phyloP scores from a whole-genome alignment of 2,329 filamentous ascomycete genomes.

The Talaromyces sp. region DNA sequence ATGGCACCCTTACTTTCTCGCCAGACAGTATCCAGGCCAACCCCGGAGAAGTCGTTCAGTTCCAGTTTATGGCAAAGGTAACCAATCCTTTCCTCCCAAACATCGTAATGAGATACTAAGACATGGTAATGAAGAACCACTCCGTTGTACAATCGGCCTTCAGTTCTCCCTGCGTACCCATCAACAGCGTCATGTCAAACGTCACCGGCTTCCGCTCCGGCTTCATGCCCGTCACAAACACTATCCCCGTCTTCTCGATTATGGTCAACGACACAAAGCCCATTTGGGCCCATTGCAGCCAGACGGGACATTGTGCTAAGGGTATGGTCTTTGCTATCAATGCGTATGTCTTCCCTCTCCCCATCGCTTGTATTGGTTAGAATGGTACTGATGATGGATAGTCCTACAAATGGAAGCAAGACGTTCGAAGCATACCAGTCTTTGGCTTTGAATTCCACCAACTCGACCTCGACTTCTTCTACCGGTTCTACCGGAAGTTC shows the following conservation, averaged over 20 bases:
- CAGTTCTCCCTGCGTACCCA: slow-evolving; percentile 65
- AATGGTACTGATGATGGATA: slow-evolving; percentile 6
- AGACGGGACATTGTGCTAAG: slow-evolving; percentile 67
- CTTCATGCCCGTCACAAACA: slow-evolving; percentile 51
- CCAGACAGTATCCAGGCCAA: slow-evolving; percentile 63
- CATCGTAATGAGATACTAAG: not conserved
- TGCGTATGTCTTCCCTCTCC: slow-evolving; percentile 51
- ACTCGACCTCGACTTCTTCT: not conserved
- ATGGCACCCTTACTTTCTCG: slow-evolving; percentile 57
- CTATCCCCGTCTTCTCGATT: slow-evolving; percentile 65
- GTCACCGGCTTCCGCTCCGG: slow-evolving; percentile 58
- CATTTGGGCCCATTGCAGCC: slow-evolving; percentile 75
- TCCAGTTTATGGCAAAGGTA: slow-evolving; percentile 46
- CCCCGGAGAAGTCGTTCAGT: slow-evolving; percentile 55
- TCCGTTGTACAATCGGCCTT: slow-evolving; percentile 76
- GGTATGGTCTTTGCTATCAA: slow-evolving; percentile 76
- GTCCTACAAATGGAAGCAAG: slow-evolving; percentile 9
- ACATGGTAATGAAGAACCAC: slow-evolving; percentile 57
- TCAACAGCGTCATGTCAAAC: slow-evolving; percentile 52
- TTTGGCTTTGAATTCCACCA: slow-evolving; percentile 4
- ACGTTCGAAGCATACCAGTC: slow-evolving; percentile 14
- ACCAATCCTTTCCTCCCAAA: slow-evolving; percentile 31
- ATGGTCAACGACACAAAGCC: slow-evolving; percentile 65
- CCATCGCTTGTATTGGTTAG: not conserved
- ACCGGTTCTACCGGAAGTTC: not conserved